phyloP scores from a whole-genome alignment of 139 green algal genomes.

The Spirogloea muscicola region DNA sequence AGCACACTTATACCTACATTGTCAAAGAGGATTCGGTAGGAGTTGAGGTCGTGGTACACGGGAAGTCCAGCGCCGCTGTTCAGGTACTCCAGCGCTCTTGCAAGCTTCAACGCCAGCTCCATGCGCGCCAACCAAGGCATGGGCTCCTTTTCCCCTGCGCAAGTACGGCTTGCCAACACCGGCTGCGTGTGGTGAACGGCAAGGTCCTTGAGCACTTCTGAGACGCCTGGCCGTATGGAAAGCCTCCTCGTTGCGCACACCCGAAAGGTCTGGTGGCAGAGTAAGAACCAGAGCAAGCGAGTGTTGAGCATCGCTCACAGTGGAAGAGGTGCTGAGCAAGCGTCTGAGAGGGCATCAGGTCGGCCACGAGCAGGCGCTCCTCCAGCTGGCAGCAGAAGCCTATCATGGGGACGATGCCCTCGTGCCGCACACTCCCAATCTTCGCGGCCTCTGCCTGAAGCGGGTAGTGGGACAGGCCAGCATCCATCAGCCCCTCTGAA shows the following conservation, averaged over 20 bases:
- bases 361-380: conserved; percentile 6
- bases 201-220: too few relatives aligned
- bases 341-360: conserved; percentile 5
- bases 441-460: conserved; percentile 1
- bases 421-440: conserved; percentile 1
- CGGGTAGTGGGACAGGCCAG: neutral
- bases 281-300: neutral
- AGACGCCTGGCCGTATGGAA: too few relatives aligned
- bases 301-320: neutral
- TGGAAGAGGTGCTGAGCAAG: conserved; percentile 19
- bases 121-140: neutral
- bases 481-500: too few relatives aligned
- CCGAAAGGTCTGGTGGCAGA: too few relatives aligned
- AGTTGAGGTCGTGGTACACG: neutral
- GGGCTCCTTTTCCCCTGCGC: conserved; percentile 9
- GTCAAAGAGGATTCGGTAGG: conserved; percentile 17
- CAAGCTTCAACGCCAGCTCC: neutral
- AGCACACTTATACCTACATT: too few relatives aligned
- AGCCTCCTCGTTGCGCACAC: too few relatives aligned
- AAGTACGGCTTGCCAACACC: too few relatives aligned
- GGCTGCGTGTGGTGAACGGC: too few relatives aligned
- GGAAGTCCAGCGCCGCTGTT: neutral
- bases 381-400: conserved; percentile 8
- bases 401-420: neutral
- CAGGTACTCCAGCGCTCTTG: neutral